Percentiles rank a stretch among this genome's conserved stretches.
phyloP scores from a whole-genome alignment of 1,139 yeast genomes.

The Pichia inconspicua region DNA sequence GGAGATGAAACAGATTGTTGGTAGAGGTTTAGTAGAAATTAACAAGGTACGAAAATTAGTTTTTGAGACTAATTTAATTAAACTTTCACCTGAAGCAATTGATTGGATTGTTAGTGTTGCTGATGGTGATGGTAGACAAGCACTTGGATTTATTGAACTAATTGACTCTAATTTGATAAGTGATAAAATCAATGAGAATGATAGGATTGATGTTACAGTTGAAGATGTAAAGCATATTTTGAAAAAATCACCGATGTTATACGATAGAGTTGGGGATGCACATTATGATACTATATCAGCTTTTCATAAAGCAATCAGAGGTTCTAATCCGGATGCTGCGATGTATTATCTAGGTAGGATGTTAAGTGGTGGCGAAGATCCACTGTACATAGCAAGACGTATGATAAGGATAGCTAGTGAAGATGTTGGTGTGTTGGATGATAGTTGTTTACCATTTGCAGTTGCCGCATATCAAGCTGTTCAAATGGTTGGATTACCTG shows the following conservation, averaged over 20 bases:
- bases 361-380: conserved; percentile 92
- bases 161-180: conserved; percentile 33
- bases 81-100: conserved; percentile 49
- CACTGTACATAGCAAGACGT: conserved; percentile 81
- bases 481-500: conserved; percentile 94
- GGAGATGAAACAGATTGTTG: conserved; percentile 53
- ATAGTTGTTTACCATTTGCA: conserved; percentile 78
- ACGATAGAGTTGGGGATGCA: conserved; percentile 82
- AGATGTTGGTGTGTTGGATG: conserved; percentile 79
- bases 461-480: conserved; percentile 79
- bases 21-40: conserved; percentile 53
- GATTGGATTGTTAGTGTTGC: conserved; percentile 70
- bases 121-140: conserved; percentile 84
- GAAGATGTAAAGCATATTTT: conserved; percentile 34
- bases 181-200: background rate
- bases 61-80: conserved; percentile 33
- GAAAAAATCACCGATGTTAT: conserved; percentile 52
- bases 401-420: conserved; percentile 92
- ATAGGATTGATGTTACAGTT: conserved; percentile 19
- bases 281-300: conserved; percentile 95
- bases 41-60: conserved; percentile 49
- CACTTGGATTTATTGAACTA: conserved; percentile 67
- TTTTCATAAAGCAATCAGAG: conserved; percentile 84
- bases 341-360: conserved; percentile 77
- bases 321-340: conserved; percentile 84